Evolutionary conservation across 495 filamentous ascomycete species (phyloP).

Genomic region (Rhypophila decipiens): DNA sequence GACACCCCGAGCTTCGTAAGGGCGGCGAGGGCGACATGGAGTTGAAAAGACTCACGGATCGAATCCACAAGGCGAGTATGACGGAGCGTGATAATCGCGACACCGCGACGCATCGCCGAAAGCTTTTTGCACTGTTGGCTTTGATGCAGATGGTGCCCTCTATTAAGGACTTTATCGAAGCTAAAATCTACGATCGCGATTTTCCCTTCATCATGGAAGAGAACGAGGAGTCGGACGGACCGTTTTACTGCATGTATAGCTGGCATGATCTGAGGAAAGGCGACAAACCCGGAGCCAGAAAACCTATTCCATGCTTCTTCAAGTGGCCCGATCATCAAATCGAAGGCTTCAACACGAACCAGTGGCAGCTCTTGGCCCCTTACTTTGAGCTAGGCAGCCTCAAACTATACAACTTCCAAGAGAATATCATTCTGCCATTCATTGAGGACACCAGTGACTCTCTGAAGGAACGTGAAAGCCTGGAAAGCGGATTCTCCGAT

Average conservation of each 20-base stretch:
- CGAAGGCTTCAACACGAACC: neutral
- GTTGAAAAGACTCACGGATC: neutral
- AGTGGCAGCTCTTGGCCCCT: conserved; percentile 2
- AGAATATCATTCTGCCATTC: conserved; percentile 1
- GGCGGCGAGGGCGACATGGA: too few species aligned
- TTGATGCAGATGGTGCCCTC: neutral
- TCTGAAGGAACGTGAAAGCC: too few species aligned
- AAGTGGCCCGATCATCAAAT: neutral
- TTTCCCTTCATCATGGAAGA: neutral
- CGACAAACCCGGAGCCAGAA: neutral
- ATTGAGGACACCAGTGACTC: neutral
- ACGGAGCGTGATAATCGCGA: neutral
- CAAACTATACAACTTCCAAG: neutral
- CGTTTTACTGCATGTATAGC: neutral
- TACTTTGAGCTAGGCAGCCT: neutral
- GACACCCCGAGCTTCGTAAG: neutral
- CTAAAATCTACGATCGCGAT: neutral
- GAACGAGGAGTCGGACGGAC: neutral
- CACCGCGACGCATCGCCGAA: neutral
- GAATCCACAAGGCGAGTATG: neutral
- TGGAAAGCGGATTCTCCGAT: neutral
- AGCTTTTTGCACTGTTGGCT: neutral
- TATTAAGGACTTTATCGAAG: neutral
- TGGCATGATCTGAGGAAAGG: neutral
- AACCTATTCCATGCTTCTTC: neutral